Percentiles rank a stretch among this genome's conserved stretches.
Evolutionary conservation across 345 rosid species (phyloP).

Genomic region (Brassica rapa): DNA sequence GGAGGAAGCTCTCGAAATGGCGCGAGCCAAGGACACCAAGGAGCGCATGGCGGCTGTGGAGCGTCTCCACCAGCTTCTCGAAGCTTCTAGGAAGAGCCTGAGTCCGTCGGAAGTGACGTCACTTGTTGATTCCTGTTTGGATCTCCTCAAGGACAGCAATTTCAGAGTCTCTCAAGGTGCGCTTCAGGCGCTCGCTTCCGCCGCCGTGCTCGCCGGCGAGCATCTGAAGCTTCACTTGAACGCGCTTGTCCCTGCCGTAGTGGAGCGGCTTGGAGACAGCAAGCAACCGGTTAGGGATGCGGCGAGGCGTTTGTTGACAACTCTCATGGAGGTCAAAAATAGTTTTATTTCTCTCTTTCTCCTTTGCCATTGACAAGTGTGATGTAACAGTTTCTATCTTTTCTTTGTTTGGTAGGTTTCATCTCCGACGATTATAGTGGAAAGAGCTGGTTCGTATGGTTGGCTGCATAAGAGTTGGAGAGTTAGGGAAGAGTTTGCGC

Average conservation of each 20-base stretch:
- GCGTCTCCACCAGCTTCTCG: constrained; percentile 83
- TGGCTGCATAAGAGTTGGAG: constrained; percentile 99
- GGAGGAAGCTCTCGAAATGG: constrained; percentile 98
- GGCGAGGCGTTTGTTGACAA: constrained; percentile 84
- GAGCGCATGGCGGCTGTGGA: constrained; percentile 99
- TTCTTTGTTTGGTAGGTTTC: constrained; percentile 52
- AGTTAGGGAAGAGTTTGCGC: constrained; percentile 91
- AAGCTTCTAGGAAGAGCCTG: constrained; percentile 78
- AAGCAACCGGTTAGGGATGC: constrained; percentile 98
- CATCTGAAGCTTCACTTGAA: constrained; percentile 92
- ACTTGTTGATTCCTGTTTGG: constrained; percentile 90
- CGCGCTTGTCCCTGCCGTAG: constrained; percentile 90
- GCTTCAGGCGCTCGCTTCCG: constrained; percentile 93
- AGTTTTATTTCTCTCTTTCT: not conserved
- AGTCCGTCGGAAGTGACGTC: constrained; percentile 72
- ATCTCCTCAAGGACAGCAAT: constrained; percentile 95
- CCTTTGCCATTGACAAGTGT: not conserved
- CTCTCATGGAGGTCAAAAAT: constrained; percentile 92
- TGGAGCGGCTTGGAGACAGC: constrained; percentile 84
- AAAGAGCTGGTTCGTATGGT: constrained; percentile 96
- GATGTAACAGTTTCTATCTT: not conserved
- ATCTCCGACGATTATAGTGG: constrained; percentile 94
- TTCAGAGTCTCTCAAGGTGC: constrained; percentile 94
- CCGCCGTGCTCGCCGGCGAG: constrained; percentile 94
- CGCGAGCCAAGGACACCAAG: constrained; percentile 96